Evolutionary conservation across 352 stramenopile species (phyloP).

Genomic region (Globisporangium heterothallicum): DNA sequence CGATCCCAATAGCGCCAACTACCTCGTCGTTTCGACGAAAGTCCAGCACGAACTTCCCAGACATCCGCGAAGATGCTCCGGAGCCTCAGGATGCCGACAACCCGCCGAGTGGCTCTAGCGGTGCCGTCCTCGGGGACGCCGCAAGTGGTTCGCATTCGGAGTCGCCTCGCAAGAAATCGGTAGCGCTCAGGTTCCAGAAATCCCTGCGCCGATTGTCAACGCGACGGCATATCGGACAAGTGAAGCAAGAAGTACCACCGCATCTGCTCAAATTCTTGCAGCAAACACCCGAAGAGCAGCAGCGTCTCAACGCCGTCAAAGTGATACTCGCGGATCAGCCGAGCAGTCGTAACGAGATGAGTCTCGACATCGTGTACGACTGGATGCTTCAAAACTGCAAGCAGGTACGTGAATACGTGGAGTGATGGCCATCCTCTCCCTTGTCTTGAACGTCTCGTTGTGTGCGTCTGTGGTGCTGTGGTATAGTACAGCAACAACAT

Average conservation of each 20-base stretch:
- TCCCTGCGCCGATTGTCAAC: constrained; percentile 1
- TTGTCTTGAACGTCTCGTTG: no score
- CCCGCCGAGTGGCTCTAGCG: no score
- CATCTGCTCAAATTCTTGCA: constrained; percentile 56
- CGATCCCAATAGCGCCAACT: neutral
- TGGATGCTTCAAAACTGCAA: constrained; percentile 83
- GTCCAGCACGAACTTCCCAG: no score
- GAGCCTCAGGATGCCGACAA: neutral
- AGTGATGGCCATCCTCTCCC: no score
- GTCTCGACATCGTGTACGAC: constrained; percentile 62
- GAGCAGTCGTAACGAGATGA: constrained; percentile 48
- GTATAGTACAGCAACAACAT: constrained; percentile 74
- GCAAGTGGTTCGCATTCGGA: no score
- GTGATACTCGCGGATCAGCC: constrained; percentile 46
- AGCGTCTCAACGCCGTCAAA: constrained; percentile 48
- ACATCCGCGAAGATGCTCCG: neutral
- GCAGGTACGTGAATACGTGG: constrained; percentile 23
- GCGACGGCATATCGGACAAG: neutral
- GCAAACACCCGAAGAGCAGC: constrained; percentile 46
- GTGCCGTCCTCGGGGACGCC: no score
- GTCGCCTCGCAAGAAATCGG: constrained; percentile 1
- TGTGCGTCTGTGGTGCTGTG: neutral
- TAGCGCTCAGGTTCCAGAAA: neutral
- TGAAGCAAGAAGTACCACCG: constrained; percentile 29
- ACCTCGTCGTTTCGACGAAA: constrained; percentile 14